Evolutionary conservation across 345 rosid species (phyloP).

Genomic region (Pelargonium nanum): DNA sequence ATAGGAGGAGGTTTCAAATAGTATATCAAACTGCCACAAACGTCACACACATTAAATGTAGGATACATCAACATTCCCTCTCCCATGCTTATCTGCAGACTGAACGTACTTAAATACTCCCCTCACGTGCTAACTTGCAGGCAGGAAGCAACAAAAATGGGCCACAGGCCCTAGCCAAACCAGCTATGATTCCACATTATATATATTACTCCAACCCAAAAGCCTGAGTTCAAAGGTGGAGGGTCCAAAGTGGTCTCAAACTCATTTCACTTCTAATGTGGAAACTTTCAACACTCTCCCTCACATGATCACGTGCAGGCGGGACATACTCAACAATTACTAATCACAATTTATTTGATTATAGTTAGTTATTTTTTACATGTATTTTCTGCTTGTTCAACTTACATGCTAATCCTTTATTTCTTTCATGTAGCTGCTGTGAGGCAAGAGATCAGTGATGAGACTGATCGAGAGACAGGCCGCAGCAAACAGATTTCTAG

Average conservation of each 20-base stretch:
- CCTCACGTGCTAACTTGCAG: too few species aligned
- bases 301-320: neutral
- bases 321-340: neutral
- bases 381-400: neutral
- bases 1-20: neutral
- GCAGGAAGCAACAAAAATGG: neutral
- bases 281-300: neutral
- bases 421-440: conserved; percentile 57
- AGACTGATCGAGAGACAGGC: conserved; percentile 95
- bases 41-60: neutral
- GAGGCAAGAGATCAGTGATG: conserved; percentile 80
- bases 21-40: neutral
- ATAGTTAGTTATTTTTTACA: too few species aligned
- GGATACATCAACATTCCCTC: neutral
- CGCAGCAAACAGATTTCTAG: conserved; percentile 69
- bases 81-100: too few species aligned
- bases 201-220: neutral
- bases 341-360: too few species aligned
- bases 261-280: neutral
- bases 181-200: neutral
- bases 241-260: neutral
- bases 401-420: neutral
- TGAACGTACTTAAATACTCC: too few species aligned
- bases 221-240: neutral
- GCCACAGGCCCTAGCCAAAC: neutral